Evolutionary conservation across 2,329 filamentous ascomycete species (phyloP), one percentile per base, ranked within the genome.

Genomic region (Thielaviopsis ethacetica): DNA sequence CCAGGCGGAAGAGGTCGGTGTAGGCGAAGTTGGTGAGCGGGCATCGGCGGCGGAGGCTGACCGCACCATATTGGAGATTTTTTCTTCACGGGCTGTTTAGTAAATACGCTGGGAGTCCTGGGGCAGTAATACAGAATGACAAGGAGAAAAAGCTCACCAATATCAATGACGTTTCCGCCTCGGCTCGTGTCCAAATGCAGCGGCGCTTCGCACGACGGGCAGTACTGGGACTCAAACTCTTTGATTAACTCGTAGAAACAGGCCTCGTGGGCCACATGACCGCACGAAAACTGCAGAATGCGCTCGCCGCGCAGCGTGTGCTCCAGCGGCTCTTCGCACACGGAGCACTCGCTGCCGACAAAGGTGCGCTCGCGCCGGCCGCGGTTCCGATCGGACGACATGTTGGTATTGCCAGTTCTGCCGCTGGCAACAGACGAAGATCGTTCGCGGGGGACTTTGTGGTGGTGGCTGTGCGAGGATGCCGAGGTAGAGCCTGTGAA

Each of bases 241-340:
- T 88, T 87, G 66, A 98, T 95, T 69, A 94, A 96, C 71, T 98
- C 93, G 73, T 97, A 97, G 69, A 98, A 97, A 72, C 93, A 98
- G 41, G 91, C 93, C 71, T 97, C 93, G 69, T 98, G 93, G 12
- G 91, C 90, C 62, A 98, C 91, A 71, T 98, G 93, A n/a, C 85
- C 82, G 72, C 93, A 98, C 5, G 91, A 94, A 67, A 98, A 93
- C 69, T 97, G 93, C 58, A 98, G 76, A 62, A 98, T 90, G 64
- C 90, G 84, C 74, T 98, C 93, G 61, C 93, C 93, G 56, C 88
- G 86, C 53, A 98, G 78, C 3, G 90, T 98, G 71, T 97, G 91
- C 71, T 97, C 93, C 62, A 98, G 75, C 2, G 91, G 91, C 73
- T 98, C 93, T 70, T 98, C 93, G 69, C 93, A 98, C 17, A 96